phyloP scores from a whole-genome alignment of 176 grass and related monocot genomes.

The Alopecurus myosuroides region DNA sequence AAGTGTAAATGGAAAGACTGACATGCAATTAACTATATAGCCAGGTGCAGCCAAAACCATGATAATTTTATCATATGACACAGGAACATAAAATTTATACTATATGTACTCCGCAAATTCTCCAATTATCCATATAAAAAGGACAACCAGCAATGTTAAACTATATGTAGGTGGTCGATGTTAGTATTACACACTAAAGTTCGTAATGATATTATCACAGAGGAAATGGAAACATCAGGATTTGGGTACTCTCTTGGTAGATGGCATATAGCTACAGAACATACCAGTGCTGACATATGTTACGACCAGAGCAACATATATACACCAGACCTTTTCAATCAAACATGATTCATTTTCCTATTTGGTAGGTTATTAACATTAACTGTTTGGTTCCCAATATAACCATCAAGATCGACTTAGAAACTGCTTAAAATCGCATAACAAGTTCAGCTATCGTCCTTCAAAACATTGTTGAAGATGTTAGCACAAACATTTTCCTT shows the following conservation, averaged over 20 bases:
- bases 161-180: not conserved
- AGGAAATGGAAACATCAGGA: slow-evolving; percentile 9
- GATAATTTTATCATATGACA: not conserved
- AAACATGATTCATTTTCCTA: slow-evolving; percentile 4
- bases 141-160: not conserved
- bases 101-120: not conserved
- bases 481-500: not conserved
- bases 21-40: not conserved
- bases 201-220: not conserved
- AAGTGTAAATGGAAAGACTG: not conserved
- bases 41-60: not conserved
- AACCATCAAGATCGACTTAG: not conserved
- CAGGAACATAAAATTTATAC: not conserved
- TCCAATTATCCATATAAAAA: not conserved
- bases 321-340: not conserved
- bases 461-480: not conserved
- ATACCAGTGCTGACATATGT: not conserved
- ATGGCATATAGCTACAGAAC: not conserved
- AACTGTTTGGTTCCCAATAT: not conserved
- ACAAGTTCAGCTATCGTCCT: not conserved
- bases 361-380: not conserved
- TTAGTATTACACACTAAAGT: not conserved
- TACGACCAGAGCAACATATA: not conserved
- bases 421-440: not conserved
- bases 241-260: not conserved